Conservation (phyloP, 352 stramenopile species). For the Pilasporangium apinafurcum region DNA sequence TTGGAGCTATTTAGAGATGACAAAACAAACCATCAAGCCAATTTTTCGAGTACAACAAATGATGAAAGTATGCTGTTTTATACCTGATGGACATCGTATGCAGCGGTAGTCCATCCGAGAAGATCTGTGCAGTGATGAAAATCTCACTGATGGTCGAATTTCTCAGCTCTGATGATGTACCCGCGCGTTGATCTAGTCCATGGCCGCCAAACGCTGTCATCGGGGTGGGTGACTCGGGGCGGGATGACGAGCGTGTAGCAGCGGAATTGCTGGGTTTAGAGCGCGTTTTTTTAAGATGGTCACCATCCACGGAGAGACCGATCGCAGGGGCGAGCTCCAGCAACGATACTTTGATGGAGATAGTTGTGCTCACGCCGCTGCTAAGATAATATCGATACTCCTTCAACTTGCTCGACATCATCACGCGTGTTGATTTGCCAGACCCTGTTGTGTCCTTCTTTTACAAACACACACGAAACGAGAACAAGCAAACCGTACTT, state of each 20-base stretch:
- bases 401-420: constrained; percentile 68
- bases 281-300: constrained; percentile 2
- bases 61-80: background rate
- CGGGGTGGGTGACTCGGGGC: background rate
- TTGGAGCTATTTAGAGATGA: constrained; percentile 40
- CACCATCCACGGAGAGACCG: constrained; percentile 19
- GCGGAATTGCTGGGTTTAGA: background rate
- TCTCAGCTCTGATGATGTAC: constrained; percentile 62
- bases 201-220: constrained; percentile 23
- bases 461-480: background rate
- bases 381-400: constrained; percentile 89
- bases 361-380: constrained; percentile 72
- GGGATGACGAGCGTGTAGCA: background rate
- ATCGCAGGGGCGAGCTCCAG: constrained; percentile 62
- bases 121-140: constrained; percentile 86
- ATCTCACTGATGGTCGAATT: constrained; percentile 84
- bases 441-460: too few relatives aligned
- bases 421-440: background rate
- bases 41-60: background rate
- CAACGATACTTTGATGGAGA: constrained; percentile 76
- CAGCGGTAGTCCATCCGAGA: constrained; percentile 73
- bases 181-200: constrained; percentile 49
- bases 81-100: constrained; percentile 81
- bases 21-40: constrained; percentile 3
- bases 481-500: background rate